These are phyloP conservation scores for Fragosphaeria purpurea DNA, from an alignment of 2,329 filamentous ascomycete genomes.

Conservation along the genomic window DNA sequence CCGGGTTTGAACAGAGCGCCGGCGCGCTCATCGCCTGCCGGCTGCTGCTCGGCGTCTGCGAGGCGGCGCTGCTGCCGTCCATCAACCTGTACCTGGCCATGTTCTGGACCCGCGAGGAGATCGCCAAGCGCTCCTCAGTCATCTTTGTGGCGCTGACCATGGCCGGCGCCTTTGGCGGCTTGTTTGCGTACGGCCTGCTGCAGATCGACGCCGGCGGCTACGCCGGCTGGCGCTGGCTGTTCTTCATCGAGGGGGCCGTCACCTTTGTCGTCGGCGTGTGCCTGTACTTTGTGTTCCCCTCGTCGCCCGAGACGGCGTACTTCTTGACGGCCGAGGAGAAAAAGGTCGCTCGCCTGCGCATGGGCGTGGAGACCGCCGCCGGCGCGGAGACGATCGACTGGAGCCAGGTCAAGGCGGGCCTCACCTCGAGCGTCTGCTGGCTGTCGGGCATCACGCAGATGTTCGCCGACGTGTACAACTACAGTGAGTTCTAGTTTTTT, in stretches of 20 bases:
- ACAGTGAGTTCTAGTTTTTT: background rate
- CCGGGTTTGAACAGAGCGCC: conserved; percentile 46
- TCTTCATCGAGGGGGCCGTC: conserved; percentile 5
- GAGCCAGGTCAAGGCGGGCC: background rate
- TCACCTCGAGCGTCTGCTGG: conserved; percentile 2
- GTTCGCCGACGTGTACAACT: background rate
- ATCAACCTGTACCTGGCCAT: conserved; percentile 36
- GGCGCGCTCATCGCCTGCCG: conserved; percentile 47
- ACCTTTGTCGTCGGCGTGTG: background rate
- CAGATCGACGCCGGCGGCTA: conserved; percentile 4
- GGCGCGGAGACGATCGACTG: background rate
- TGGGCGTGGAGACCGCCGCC: background rate
- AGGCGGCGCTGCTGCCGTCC: conserved; percentile 51
- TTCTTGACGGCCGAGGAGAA: conserved; percentile 4
- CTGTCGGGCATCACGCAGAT: conserved; percentile 1
- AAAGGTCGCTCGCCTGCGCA: background rate
- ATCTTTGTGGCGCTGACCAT: conserved; percentile 6
- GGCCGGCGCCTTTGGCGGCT: conserved; percentile 6
- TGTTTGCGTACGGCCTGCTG: conserved; percentile 4
- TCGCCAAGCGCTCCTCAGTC: background rate
- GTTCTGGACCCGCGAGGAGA: conserved; percentile 8
- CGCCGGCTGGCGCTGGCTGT: conserved; percentile 9
- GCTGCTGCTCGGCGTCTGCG: conserved; percentile 46
- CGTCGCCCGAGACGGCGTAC: background rate
- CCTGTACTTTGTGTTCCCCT: background rate